Conservation (phyloP, 495 filamentous ascomycete species). For the Neurospora tetraspora region DNA sequence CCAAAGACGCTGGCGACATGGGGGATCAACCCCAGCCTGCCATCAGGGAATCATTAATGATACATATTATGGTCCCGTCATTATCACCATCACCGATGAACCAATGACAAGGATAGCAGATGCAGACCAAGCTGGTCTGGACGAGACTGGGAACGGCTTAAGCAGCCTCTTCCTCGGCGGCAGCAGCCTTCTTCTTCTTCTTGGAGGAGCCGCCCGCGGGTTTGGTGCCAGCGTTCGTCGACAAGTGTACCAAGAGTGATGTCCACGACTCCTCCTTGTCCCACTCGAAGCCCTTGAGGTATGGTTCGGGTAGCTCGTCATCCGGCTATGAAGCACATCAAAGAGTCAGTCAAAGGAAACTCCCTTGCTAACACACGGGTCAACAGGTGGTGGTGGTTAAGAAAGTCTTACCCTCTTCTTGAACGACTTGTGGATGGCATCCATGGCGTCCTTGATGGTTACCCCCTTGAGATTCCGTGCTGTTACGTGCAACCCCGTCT, state of each 20-base stretch:
- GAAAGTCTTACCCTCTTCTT: constrained; percentile 71
- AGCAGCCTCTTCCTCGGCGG: constrained; percentile 17
- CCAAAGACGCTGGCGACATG: neutral
- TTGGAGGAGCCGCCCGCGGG: constrained; percentile 37
- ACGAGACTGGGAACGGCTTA: neutral
- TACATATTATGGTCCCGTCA: neutral
- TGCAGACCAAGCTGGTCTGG: neutral
- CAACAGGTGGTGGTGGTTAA: neutral
- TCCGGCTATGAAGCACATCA: constrained; percentile 50
- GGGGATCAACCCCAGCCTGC: neutral
- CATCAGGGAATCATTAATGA: neutral
- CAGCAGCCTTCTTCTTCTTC: constrained; percentile 58
- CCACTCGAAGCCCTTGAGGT: constrained; percentile 91
- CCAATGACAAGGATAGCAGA: neutral
- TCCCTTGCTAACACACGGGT: neutral
- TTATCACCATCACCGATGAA: neutral
- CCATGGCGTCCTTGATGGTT: constrained; percentile 88
- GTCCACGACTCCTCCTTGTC: constrained; percentile 72
- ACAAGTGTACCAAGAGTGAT: constrained; percentile 72
- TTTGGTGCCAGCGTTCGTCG: constrained; percentile 47
- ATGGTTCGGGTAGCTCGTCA: constrained; percentile 73
- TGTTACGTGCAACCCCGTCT: constrained; percentile 75
- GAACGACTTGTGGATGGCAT: constrained; percentile 87
- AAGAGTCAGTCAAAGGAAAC: neutral
- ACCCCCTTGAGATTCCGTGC: constrained; percentile 86